Evolutionary conservation across 306 rosid species (phyloP).

Genomic region (Macrotyloma uniflorum): DNA sequence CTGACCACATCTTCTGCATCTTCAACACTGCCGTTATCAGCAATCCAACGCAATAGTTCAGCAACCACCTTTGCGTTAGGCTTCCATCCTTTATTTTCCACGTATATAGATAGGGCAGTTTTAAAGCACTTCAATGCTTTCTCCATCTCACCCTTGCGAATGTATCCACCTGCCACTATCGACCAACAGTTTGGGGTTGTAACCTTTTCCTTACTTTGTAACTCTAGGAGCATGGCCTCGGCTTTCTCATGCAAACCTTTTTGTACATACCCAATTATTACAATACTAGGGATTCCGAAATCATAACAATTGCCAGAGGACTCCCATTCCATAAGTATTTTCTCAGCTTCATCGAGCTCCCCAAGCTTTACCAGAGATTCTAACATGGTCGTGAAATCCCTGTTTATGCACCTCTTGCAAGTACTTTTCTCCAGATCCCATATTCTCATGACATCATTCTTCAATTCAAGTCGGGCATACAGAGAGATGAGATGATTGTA

Average conservation of each 20-base stretch:
- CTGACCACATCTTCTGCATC: slow-evolving; percentile 63
- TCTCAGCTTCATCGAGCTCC: slow-evolving; percentile 74
- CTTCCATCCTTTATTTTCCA: slow-evolving; percentile 56
- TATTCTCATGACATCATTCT: slow-evolving; percentile 70
- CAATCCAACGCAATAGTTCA: slow-evolving; percentile 60
- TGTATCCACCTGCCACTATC: slow-evolving; percentile 59
- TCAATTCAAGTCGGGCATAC: slow-evolving; percentile 56
- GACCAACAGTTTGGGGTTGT: slow-evolving; percentile 68
- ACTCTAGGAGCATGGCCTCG: slow-evolving; percentile 63
- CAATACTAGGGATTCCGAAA: slow-evolving; percentile 57
- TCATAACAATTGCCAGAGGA: slow-evolving; percentile 76
- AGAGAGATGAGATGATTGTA: slow-evolving; percentile 78
- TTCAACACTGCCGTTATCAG: slow-evolving; percentile 60
- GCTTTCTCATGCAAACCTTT: slow-evolving; percentile 67
- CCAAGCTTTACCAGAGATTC: slow-evolving; percentile 70
- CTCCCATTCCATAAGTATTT: slow-evolving; percentile 74
- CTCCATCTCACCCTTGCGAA: slow-evolving; percentile 56
- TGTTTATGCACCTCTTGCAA: slow-evolving; percentile 74
- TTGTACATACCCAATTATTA: slow-evolving; percentile 56
- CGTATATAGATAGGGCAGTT: slow-evolving; percentile 48
- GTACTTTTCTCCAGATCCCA: slow-evolving; percentile 69
- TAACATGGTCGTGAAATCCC: slow-evolving; percentile 64
- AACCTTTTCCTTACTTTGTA: slow-evolving; percentile 56
- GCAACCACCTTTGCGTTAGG: slow-evolving; percentile 51
- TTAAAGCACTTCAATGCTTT: slow-evolving; percentile 63